Evolutionary conservation across 305 asterid species (phyloP).

Genomic region (Withania somnifera): DNA sequence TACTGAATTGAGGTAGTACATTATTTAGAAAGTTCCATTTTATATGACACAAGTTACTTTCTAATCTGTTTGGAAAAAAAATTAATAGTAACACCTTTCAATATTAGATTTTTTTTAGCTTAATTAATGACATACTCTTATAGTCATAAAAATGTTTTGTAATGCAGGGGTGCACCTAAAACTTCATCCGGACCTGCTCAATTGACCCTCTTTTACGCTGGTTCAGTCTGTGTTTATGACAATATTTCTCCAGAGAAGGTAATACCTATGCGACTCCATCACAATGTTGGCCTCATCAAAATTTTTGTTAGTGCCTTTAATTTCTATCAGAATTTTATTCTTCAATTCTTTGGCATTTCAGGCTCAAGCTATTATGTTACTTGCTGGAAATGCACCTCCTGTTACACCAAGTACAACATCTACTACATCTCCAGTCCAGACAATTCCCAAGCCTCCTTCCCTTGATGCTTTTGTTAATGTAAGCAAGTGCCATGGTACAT

Average conservation of each 20-base stretch:
- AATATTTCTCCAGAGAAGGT: conserved; percentile 9
- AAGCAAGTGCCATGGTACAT: not conserved
- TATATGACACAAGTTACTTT: not conserved
- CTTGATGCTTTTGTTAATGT: not conserved
- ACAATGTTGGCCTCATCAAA: not conserved
- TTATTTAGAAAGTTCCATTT: not conserved
- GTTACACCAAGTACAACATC: not conserved
- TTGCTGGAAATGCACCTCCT: conserved; percentile 2
- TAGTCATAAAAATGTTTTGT: not conserved
- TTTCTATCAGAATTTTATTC: not conserved
- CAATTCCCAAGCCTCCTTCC: not conserved
- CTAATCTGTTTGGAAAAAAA: too few species aligned
- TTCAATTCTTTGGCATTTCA: not conserved
- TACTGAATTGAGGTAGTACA: conserved; percentile 62
- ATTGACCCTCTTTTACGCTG: conserved; percentile 8
- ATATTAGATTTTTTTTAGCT: too few species aligned
- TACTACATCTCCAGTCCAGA: not conserved
- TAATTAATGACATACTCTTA: not conserved
- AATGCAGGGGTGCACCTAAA: not conserved
- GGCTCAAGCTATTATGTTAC: conserved; percentile 14
- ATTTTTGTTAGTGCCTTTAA: not conserved
- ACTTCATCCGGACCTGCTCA: conserved; percentile 3
- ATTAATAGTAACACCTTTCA: not conserved
- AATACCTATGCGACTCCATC: not conserved
- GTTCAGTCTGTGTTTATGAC: conserved; percentile 5